phyloP scores from a whole-genome alignment of 148 eudicot species.

The Dianthus caryophyllus region DNA sequence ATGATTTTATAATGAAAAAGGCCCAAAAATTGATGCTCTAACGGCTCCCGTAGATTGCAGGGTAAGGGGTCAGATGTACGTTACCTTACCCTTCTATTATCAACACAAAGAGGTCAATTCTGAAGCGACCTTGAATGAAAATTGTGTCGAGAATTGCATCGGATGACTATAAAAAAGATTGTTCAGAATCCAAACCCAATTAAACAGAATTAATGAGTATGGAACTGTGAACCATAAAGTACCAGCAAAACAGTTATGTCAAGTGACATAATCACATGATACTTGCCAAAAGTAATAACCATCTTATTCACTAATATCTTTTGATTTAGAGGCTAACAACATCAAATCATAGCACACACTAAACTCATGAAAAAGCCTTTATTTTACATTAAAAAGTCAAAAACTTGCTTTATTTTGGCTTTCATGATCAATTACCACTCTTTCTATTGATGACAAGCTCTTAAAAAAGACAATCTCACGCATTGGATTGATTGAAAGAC shows the following conservation, averaged over 20 bases:
- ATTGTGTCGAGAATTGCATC: background rate
- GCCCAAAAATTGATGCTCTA: background rate
- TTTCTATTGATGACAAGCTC: too few species aligned
- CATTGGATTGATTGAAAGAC: too few species aligned
- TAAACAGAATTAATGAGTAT: background rate
- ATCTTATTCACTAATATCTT: slow-evolving; percentile 17
- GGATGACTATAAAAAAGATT: too few species aligned
- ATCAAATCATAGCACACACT: background rate
- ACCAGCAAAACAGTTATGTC: slow-evolving; percentile 2
- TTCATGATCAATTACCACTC: too few species aligned
- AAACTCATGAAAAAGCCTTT: slow-evolving; percentile 4
- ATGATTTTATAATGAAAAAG: background rate
- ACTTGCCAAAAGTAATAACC: slow-evolving; percentile 13
- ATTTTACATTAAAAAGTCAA: background rate
- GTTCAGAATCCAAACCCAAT: background rate
- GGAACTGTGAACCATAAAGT: slow-evolving; percentile 1
- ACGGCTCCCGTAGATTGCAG: too few species aligned
- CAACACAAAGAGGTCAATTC: too few species aligned
- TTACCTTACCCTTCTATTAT: too few species aligned
- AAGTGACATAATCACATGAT: slow-evolving; percentile 22
- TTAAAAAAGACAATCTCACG: too few species aligned
- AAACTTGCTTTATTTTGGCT: background rate
- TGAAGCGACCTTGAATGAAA: too few species aligned
- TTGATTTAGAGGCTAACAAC: background rate
- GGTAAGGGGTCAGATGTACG: too few species aligned